A percentile compares a stretch with the other conserved stretches of the same genome.
phyloP scores from a whole-genome alignment of 371 early-diverging fungal genomes.

The Rhizopus delemar region DNA sequence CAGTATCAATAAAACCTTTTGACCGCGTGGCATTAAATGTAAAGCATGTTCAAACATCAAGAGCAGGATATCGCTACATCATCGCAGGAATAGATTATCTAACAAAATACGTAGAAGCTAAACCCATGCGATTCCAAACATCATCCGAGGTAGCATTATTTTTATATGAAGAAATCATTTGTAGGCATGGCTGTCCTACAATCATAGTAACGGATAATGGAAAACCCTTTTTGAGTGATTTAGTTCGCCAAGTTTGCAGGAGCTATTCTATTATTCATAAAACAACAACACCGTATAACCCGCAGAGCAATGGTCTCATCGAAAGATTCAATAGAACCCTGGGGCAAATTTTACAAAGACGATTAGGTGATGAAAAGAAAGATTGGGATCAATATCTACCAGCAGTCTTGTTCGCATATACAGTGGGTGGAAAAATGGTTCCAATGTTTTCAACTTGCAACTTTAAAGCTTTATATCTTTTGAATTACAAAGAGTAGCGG shows the following conservation, averaged over 20 bases:
- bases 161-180: conserved; percentile 13
- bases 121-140: neutral
- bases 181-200: conserved; percentile 4
- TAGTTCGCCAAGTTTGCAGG: neutral
- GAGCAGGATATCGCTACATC: too few relatives aligned
- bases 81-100: too few relatives aligned
- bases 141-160: conserved; percentile 2
- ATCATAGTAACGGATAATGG: conserved; percentile 11
- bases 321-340: conserved; percentile 12
- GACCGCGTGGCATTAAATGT: too few relatives aligned
- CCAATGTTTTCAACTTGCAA: too few relatives aligned
- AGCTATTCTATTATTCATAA: neutral
- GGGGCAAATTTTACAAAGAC: conserved; percentile 3
- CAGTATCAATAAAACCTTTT: too few relatives aligned
- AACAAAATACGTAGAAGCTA: conserved; percentile 8
- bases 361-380: neutral
- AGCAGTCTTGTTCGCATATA: conserved; percentile 1
- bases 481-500: too few relatives aligned
- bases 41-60: too few relatives aligned
- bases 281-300: conserved; percentile 4
- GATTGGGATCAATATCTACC: conserved; percentile 5
- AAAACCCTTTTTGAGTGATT: conserved; percentile 3
- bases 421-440: too few relatives aligned
- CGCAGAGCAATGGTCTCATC: conserved; percentile 10
- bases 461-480: too few relatives aligned